These are phyloP conservation scores for Hansenula sp. DNA, from an alignment of 1,139 yeast genomes.

Conservation along the genomic window DNA sequence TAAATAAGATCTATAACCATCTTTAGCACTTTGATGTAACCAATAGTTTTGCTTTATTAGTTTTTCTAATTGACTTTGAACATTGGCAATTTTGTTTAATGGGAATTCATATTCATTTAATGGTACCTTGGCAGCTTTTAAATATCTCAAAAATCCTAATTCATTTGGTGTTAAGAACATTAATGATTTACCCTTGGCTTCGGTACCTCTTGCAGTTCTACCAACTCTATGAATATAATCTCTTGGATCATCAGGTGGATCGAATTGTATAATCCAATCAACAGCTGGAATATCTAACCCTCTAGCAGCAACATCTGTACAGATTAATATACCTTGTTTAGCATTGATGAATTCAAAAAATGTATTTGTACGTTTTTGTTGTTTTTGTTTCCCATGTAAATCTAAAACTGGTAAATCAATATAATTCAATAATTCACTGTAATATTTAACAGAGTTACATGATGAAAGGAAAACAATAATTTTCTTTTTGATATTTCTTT, in stretches of 20 bases:
- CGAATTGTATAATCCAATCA: slow-evolving; percentile 96
- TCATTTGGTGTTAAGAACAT: slow-evolving; percentile 95
- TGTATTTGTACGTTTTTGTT: slow-evolving; percentile 95
- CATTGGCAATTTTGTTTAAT: slow-evolving; percentile 86
- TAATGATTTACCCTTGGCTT: slow-evolving; percentile 87
- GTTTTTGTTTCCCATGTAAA: slow-evolving; percentile 96
- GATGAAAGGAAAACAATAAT: slow-evolving; percentile 93
- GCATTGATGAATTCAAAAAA: slow-evolving; percentile 98
- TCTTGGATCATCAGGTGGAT: slow-evolving; percentile 99
- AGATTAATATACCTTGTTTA: slow-evolving; percentile 83
- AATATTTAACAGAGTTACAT: slow-evolving; percentile 95
- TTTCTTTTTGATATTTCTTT: slow-evolving; percentile 86
- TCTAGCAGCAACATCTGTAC: slow-evolving; percentile 98
- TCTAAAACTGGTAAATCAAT: slow-evolving; percentile 95
- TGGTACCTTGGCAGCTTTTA: slow-evolving; percentile 96
- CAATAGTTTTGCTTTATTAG: slow-evolving; percentile 88
- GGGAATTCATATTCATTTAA: slow-evolving; percentile 97
- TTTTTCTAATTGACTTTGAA: slow-evolving; percentile 89
- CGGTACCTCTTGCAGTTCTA: slow-evolving; percentile 94
- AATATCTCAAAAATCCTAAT: slow-evolving; percentile 87
- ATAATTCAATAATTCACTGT: slow-evolving; percentile 89
- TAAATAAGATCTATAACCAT: slow-evolving; percentile 92
- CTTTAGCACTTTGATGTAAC: slow-evolving; percentile 94
- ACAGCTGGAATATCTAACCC: slow-evolving; percentile 97
- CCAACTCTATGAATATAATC: slow-evolving; percentile 98